Evolutionary conservation across 164 flowering plant species (phyloP), one percentile per base, ranked within the genome.

Genomic region (Houttuynia cordata): DNA sequence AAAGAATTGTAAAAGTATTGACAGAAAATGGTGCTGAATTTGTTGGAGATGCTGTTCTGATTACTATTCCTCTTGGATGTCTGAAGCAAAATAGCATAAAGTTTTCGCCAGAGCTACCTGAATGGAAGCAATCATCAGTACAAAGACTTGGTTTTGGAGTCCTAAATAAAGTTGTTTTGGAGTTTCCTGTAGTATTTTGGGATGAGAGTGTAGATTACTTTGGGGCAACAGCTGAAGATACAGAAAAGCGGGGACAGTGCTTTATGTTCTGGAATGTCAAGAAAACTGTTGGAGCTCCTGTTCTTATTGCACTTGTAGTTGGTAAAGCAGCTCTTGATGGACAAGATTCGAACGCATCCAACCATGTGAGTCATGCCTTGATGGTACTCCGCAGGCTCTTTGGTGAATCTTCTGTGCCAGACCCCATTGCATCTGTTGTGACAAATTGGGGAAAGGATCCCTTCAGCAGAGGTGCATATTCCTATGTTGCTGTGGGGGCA

Each of bases 361-460:
- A 83, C 57, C 96, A 88, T 77, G 96, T 94, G 56, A 70, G 62
- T 62, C 91, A 88, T 83, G 97, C 99, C 23, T 40, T 94, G 37
- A 62, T 64, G 71, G 89, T 83, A 71, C 91, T 94, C 9, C 95
- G 96, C 39, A 88, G 81, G 68, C 83, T 94, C 60, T 94, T 90
- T 81, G 99, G 99, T 57, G 84, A 78, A 61, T 77, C 73, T 61
- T 70, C 67, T 25, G 99, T 94, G 21, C 92, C 91, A 60, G 78
- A 91, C 69, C 99, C 99, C 39, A 84, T 90, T 76, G 96, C 91
- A 59, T 85, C 91, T 40, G 96, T 91, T 45, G 96, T 94, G 61
- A 94, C 99, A 17, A 87, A 94, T 68, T 94, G 99, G 99, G 99
- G 99, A 25, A 79, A 73, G 67, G 99, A 94, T 82, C 99, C 99